Evolutionary conservation across 2,329 filamentous ascomycete species (phyloP), one percentile per base, ranked within the genome.

Genomic region (Epichloe gansuensis): DNA sequence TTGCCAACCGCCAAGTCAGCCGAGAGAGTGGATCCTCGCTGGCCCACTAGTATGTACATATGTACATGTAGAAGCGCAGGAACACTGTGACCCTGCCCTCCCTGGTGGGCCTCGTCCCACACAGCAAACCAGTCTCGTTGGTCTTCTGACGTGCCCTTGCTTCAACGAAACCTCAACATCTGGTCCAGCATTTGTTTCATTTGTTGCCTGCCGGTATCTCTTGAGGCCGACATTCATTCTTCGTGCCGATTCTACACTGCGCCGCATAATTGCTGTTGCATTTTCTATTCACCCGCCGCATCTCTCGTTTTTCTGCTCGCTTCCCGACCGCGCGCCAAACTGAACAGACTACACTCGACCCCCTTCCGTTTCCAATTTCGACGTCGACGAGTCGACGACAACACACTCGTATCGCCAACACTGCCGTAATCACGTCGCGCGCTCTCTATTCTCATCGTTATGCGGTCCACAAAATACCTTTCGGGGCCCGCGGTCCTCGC

Each of bases 381-480:
- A 49, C 47, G n/a, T 12, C 25, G 17, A 21, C 17, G 13, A 42
- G 25, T 49, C 34, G 9, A n/a, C 36, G 5, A 5, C 35, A 5
- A n/a, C 21, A 40, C 13, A 2, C 12, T 27, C 36, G 12, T 23
- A 8, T 6, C n/a, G 25, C 5, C 45, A 21, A 8, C 2, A 36
- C n/a, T 5, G 21, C 21, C 9, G n/a, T 6, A 34, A 27, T 11
- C 47, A 8, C 41, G 41, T 48, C 31, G 35, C 39, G 9, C 15
- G 11, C 47, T n/a, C 9, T 52, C 39, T 43, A 8, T 21, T n/a
- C 6, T 38, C 38, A 5, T 27, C 39, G 31, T 21, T 7, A 66
- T 66, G 64, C 56, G 61, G 51, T 63, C 61, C 9, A 49, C 56
- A 54, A 61, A 58, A 47, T 61, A 58, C 43, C 48, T 65, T 11